Conservation (phyloP, 2,329 filamentous ascomycete species). For the Tolypocladium tropicale region DNA sequence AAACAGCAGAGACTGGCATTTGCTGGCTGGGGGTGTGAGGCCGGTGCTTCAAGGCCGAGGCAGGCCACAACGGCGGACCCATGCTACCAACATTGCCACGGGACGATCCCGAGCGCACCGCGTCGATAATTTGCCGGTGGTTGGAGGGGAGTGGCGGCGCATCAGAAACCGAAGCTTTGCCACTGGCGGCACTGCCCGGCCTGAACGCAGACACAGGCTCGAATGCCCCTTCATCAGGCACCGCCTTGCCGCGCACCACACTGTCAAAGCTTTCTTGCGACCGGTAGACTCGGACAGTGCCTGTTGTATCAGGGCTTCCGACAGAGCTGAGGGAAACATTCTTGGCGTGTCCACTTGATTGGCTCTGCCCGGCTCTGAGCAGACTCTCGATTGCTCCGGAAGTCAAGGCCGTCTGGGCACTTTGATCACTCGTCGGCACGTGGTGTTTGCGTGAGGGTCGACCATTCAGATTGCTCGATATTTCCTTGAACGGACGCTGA, state of each 20-base stretch:
- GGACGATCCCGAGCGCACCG: conserved; percentile 53
- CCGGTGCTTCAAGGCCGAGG: conserved; percentile 53
- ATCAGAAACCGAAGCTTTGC: conserved; percentile 30
- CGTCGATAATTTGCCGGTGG: conserved; percentile 76
- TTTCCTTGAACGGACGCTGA: conserved; percentile 48
- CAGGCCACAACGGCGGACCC: conserved; percentile 77
- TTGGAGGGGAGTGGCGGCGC: conserved; percentile 70
- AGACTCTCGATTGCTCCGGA: conserved; percentile 71
- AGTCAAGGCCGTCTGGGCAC: conserved; percentile 78
- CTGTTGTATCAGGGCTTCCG: conserved; percentile 24
- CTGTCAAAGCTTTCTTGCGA: conserved; percentile 41
- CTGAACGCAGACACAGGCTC: conserved; percentile 34
- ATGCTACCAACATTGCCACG: conserved; percentile 44
- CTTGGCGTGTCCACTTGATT: conserved; percentile 19
- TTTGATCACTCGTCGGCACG: conserved; percentile 52
- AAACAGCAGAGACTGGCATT: conserved; percentile 32
- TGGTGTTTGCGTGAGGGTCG: conserved; percentile 27
- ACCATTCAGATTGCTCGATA: conserved; percentile 46
- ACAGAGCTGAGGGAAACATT: conserved; percentile 24
- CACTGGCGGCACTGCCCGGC: conserved; percentile 66
- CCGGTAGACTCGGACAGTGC: conserved; percentile 32
- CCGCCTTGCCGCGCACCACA: conserved; percentile 26
- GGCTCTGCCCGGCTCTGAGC: conserved; percentile 35
- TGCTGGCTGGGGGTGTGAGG: conserved; percentile 52
- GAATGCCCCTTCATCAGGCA: conserved; percentile 25